Percentiles rank a stretch among this genome's conserved stretches.
Evolutionary conservation across 108 stramenopile species (phyloP).

Genomic region (Discostella pseudostelligera): DNA sequence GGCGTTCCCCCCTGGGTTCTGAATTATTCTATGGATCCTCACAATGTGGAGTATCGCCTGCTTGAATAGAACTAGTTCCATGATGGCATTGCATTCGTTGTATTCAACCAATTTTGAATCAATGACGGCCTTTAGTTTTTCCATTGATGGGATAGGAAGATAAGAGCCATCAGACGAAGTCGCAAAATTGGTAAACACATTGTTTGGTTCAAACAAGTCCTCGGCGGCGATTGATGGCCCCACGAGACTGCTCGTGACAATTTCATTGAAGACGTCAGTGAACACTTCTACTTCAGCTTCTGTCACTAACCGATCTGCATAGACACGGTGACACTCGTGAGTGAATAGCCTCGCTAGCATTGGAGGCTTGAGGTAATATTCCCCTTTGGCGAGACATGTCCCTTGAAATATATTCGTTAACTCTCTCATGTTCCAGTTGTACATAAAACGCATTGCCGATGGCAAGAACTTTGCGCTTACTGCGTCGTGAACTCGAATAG

Average conservation of each 20-base stretch:
- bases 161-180: slow-evolving; percentile 57
- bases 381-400: slow-evolving; percentile 57
- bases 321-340: slow-evolving; percentile 85
- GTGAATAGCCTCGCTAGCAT: slow-evolving; percentile 68
- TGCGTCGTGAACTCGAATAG: slow-evolving; percentile 74
- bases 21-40: slow-evolving; percentile 83
- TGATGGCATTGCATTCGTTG: slow-evolving; percentile 87
- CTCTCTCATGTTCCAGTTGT: slow-evolving; percentile 95
- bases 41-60: slow-evolving; percentile 86
- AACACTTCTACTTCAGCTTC: slow-evolving; percentile 58
- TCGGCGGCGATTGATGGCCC: slow-evolving; percentile 28
- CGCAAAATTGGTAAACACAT: slow-evolving; percentile 82
- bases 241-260: slow-evolving; percentile 45
- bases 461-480: slow-evolving; percentile 82
- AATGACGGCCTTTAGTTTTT: slow-evolving; percentile 54
- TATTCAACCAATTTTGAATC: slow-evolving; percentile 78
- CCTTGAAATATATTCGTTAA: slow-evolving; percentile 89
- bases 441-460: slow-evolving; percentile 84
- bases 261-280: slow-evolving; percentile 47
- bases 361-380: slow-evolving; percentile 59
- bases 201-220: slow-evolving; percentile 31
- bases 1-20: slow-evolving; percentile 84
- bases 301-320: slow-evolving; percentile 74
- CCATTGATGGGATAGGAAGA: slow-evolving; percentile 53
- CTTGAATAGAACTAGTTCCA: slow-evolving; percentile 90